Base-by-base conservation (phyloP, 495 filamentous ascomycete species). In the Penicillium paxilli region DNA sequence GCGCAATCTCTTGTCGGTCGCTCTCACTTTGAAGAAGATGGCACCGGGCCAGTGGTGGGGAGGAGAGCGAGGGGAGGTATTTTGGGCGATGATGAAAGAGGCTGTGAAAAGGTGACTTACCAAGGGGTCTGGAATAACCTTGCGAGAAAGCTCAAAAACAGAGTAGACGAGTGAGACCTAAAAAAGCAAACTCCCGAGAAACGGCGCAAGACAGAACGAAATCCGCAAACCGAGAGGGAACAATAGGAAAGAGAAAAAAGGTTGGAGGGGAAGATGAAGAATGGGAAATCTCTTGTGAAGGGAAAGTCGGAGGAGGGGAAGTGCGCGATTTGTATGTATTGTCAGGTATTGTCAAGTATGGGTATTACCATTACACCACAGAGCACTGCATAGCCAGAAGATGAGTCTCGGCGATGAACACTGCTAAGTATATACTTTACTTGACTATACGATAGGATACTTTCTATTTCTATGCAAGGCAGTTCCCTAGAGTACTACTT, bases 251-350 rank as follows among this genome's bases (percentile, higher is more conserved):
- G 66, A 57, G 66, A 62, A 58, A 57, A 54, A 47, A 61, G n/a
- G 58, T 59, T 63, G 54, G 63, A 62, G 58, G 68, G 60, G 60
- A 65, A 68, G 67, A 73, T 71, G 73, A 77, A 75, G 73, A 71
- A 74, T 59, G 68, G n/a, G 35, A 72, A 71, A 65, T 68, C 59
- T 69, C 62, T 63, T 59, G 52, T 55, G 51, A 49, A 64, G 55
- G 49, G 58, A 58, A 54, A 61, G 64, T 38, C 22, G 51, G 55
- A 58, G 60, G 63, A 55, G 69, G 66, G 67, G 66, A 68, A 76
- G 68, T 74, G 72, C 69, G 62, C 67, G 33, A 8, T 21, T 26
- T 50, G 33, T 42, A 42, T 42, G 40, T 42, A 42, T 42, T 21
- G 40, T 42, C n/a, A 5, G 40, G 21, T 24, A 42, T 38, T 6